A percentile compares a stretch with the other conserved stretches of the same genome.
phyloP scores from a whole-genome alignment of 2,329 filamentous ascomycete species.

The Chrysosphaeria jannelii region DNA sequence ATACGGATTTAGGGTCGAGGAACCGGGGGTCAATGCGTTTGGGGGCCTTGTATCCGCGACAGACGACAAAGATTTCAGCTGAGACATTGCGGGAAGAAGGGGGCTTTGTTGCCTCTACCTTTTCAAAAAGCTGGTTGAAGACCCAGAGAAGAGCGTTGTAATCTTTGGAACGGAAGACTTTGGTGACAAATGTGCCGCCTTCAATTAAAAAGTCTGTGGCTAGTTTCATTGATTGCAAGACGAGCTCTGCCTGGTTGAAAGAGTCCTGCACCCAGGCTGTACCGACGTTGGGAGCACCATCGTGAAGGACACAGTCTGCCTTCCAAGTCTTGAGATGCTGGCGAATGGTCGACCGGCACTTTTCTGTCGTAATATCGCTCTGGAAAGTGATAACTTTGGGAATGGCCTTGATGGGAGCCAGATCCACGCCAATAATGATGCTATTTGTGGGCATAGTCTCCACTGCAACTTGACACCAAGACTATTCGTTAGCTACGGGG shows the following conservation, averaged over 20 bases:
- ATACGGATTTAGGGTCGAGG: constrained; percentile 65
- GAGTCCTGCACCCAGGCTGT: constrained; percentile 96
- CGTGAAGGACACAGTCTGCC: constrained; percentile 80
- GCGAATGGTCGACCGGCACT: constrained; percentile 70
- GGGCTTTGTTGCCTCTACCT: constrained; percentile 91
- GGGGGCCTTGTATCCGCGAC: constrained; percentile 78
- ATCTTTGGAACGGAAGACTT: constrained; percentile 90
- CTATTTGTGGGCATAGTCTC: constrained; percentile 79
- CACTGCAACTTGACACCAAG: constrained; percentile 87
- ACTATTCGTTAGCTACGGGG: too few species aligned
- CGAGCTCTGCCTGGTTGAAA: constrained; percentile 86
- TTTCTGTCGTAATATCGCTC: constrained; percentile 91
- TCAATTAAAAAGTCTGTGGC: constrained; percentile 78
- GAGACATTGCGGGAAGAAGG: constrained; percentile 88
- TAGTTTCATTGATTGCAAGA: constrained; percentile 68
- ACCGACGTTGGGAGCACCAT: constrained; percentile 93
- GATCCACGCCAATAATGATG: constrained; percentile 81
- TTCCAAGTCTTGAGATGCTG: constrained; percentile 88
- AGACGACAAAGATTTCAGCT: constrained; percentile 96
- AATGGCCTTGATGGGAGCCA: constrained; percentile 85
- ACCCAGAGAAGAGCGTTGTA: constrained; percentile 93
- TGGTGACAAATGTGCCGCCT: constrained; percentile 84
- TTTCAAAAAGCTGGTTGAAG: constrained; percentile 82
- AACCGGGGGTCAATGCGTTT: constrained; percentile 83
- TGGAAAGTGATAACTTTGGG: constrained; percentile 86